These are phyloP conservation scores for Phoenix roebelenii DNA, from an alignment of 176 grass and related monocot genomes.

Conservation along the genomic window DNA sequence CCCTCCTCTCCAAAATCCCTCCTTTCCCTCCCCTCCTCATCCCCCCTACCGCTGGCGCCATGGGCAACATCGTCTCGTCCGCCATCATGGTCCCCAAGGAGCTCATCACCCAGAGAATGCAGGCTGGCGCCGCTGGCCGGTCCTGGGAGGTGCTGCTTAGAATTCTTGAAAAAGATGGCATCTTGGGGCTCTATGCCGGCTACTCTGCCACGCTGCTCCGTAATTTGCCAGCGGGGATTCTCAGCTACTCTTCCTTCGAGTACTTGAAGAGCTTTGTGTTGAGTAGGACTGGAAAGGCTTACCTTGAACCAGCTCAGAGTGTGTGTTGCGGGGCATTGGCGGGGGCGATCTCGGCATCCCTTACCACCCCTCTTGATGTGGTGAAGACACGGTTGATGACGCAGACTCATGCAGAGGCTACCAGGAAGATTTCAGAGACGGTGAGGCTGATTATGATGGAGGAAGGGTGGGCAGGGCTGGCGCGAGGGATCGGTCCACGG, in stretches of 20 bases:
- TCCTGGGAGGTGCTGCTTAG: conserved; percentile 66
- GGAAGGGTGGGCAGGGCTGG: conserved; percentile 62
- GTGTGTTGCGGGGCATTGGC: conserved; percentile 75
- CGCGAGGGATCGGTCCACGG: conserved; percentile 60
- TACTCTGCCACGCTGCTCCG: conserved; percentile 81
- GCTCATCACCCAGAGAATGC: conserved; percentile 93
- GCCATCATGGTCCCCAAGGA: conserved; percentile 97
- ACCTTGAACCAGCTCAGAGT: conserved; percentile 62
- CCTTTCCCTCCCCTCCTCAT: conserved; percentile 52
- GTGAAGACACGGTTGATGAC: conserved; percentile 95
- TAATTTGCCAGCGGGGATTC: conserved; percentile 65
- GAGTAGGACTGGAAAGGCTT: conserved; percentile 12
- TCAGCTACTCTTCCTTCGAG: conserved; percentile 93
- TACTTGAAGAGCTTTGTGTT: conserved; percentile 85
- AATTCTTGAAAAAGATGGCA: conserved; percentile 52
- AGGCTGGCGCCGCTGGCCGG: conserved; percentile 53
- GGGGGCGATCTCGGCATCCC: conserved; percentile 54
- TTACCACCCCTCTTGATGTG: conserved; percentile 82
- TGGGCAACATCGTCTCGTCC: conserved; percentile 77
- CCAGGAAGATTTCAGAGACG: conserved; percentile 49
- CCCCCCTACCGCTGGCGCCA: conserved; percentile 69
- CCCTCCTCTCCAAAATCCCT: conserved; percentile 36
- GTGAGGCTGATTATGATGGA: conserved; percentile 69
- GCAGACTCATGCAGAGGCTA: conserved; percentile 36
- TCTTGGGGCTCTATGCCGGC: conserved; percentile 73